These are phyloP conservation scores for Candida vartiovaarae DNA, from an alignment of 805 yeast genomes.

Conservation along the genomic window DNA sequence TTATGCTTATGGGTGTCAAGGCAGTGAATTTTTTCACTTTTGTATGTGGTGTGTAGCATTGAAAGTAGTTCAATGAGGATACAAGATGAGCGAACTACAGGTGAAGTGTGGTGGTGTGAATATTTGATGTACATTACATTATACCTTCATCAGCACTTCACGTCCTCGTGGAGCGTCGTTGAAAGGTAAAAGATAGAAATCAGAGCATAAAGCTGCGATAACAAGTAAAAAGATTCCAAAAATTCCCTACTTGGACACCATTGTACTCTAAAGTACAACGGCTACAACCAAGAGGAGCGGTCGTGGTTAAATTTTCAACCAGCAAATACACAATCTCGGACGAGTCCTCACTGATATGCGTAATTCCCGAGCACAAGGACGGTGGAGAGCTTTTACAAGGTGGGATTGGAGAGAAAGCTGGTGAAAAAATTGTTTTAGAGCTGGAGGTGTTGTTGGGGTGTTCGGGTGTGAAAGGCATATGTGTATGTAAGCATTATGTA, in stretches of 20 bases:
- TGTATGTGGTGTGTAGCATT: no score
- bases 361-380: conserved; percentile 99
- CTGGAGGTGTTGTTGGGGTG: background rate
- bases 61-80: no score
- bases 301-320: conserved; percentile 99
- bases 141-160: no score
- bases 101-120: no score
- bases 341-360: conserved; percentile 99
- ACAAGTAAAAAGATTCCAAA: conserved; percentile 13
- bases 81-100: no score
- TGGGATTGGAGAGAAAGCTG: background rate
- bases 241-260: conserved; percentile 15
- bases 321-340: conserved; percentile 99
- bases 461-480: background rate
- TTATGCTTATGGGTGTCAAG: background rate
- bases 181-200: no score
- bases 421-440: background rate
- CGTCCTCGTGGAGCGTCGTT: no score
- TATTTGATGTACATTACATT: no score
- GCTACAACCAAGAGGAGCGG: conserved; percentile 44
- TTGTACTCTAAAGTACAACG: no score
- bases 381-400: conserved; percentile 26
- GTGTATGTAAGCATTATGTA: no score
- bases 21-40: no score
- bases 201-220: no score